Percentiles rank a stretch among this genome's conserved stretches.
phyloP scores from a whole-genome alignment of 257 asterid species.

The Nicotiana otophora region DNA sequence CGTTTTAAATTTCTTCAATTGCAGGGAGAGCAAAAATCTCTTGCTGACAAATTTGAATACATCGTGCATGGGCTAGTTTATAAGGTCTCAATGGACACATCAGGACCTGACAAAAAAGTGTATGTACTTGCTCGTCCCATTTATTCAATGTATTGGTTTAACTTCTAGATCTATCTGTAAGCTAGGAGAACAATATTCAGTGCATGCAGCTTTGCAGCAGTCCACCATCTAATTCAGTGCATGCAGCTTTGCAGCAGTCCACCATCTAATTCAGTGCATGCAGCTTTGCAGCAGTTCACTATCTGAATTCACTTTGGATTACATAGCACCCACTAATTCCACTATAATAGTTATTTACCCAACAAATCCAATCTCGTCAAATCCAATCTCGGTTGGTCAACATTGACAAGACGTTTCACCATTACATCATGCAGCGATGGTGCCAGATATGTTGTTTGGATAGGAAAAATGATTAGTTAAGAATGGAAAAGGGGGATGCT shows the following conservation, averaged over 20 bases:
- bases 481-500: neutral
- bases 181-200: neutral
- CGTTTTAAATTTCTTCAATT: conserved; percentile 3
- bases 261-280: neutral
- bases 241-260: conserved; percentile 2
- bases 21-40: conserved; percentile 59
- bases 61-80: conserved; percentile 85
- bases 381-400: neutral
- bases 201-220: neutral
- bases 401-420: neutral
- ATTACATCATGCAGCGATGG: neutral
- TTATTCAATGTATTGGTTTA: neutral
- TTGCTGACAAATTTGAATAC: conserved; percentile 87
- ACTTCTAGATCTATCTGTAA: neutral
- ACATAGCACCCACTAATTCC: neutral
- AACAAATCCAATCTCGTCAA: neutral
- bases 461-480: neutral
- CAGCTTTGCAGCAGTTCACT: neutral
- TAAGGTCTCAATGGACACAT: conserved; percentile 57
- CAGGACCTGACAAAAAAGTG: conserved; percentile 43
- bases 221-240: neutral
- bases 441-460: neutral
- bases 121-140: conserved; percentile 29
- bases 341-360: neutral
- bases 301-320: neutral